Base-by-base conservation (phyloP, 176 grass and related monocot species). In the Aegilops speltoides region DNA sequence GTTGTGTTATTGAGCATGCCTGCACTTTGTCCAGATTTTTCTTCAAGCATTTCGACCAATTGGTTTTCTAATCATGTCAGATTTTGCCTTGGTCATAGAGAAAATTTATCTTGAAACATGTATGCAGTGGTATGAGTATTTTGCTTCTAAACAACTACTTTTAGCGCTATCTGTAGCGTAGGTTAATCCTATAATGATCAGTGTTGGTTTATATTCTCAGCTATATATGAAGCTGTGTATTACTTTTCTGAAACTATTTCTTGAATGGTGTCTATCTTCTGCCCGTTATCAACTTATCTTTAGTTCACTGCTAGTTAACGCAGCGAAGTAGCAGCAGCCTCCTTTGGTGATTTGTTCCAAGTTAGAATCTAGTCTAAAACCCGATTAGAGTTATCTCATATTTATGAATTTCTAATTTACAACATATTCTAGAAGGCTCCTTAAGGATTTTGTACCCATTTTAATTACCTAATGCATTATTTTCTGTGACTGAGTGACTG, bases 1-100 rank as follows among this genome's bases (percentile, higher is more conserved):
- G 70, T 73, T 46, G 70, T 73, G 70, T 24, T 73, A n/a, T 26
- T 73, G 70, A 73, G 38, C 70, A 46, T 74, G n/a, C 26, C 41
- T 75, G 71, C 41, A 29, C 7, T 17, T 75, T 75, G 13, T 28
- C 3, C 14, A 75, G 15, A 10, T 75, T 24, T 75, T 74, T 74
- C 13, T 74, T 48, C 72, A 28, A 43, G 24, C 28, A 75, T 75
- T 74, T 28, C 24, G 45, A 29, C 72, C 72, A 3, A 29, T 25
- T 75, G 2, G 6, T 46, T 46, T 74, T 15, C 37, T n/a, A 45
- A 73, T 45, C 23, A 14, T 38, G 34, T 38, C 3, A 10, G 8
- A 19, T 38, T 22, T 70, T n/a, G 68, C 33, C 68, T 37, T 70
- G 67, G 8, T 37, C 32, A 37, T n/a, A n/a, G 48, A 52, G 48